A percentile compares a stretch with the other conserved stretches of the same genome.
Conservation (phyloP, 176 grass and related monocot species). For the Olyra latifolia region DNA sequence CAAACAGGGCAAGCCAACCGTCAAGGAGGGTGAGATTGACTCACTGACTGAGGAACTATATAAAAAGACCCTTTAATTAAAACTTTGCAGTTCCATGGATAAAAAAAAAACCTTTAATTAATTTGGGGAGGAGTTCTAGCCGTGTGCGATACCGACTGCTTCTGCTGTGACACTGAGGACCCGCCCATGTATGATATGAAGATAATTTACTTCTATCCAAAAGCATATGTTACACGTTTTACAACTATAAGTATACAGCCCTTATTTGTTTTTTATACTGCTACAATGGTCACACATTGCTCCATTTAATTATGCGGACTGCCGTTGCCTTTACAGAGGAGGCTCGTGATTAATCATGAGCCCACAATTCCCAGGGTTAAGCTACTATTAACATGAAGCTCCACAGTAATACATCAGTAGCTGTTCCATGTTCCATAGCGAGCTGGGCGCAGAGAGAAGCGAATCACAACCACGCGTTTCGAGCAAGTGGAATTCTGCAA, state of each 20-base stretch:
- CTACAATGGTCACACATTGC: background rate
- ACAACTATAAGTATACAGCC: background rate
- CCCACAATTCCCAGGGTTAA: conserved; percentile 21
- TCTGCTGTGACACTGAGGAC: too few species aligned
- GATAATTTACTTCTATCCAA: background rate
- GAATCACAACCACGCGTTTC: background rate
- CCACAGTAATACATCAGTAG: background rate
- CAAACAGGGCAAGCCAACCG: too few species aligned
- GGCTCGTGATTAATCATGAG: background rate
- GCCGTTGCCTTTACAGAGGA: background rate
- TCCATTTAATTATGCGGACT: background rate
- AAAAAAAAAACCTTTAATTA: too few species aligned
- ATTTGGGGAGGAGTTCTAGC: too few species aligned
- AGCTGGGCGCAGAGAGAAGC: background rate
- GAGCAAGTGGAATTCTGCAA: background rate
- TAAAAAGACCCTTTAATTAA: too few species aligned
- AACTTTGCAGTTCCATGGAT: too few species aligned
- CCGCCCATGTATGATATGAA: background rate
- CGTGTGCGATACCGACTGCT: too few species aligned
- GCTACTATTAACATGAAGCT: conserved; percentile 15
- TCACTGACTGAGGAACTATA: too few species aligned
- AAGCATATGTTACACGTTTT: conserved; percentile 5
- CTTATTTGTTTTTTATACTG: conserved; percentile 3
- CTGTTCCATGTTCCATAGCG: background rate
- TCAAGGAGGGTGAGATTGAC: too few species aligned